phyloP scores from a whole-genome alignment of 2,329 filamentous ascomycete genomes.

The Penicillium digitatum region DNA sequence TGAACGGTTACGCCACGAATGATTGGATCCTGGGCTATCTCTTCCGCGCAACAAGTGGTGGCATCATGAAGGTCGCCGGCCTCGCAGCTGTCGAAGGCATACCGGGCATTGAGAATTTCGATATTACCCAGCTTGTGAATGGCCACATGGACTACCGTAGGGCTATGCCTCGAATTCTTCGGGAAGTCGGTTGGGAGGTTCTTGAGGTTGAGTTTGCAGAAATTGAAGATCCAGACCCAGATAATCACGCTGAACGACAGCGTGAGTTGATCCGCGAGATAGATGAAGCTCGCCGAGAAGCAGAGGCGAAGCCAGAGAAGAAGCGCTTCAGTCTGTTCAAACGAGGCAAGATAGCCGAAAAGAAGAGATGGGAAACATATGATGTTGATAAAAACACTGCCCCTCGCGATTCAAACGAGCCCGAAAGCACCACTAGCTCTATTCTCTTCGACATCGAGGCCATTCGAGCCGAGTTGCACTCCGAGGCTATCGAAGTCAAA shows the following conservation, averaged over 20 bases:
- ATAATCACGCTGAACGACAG: slow-evolving; percentile 82
- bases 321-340: slow-evolving; percentile 74
- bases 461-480: slow-evolving; percentile 78
- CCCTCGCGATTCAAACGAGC: slow-evolving; percentile 25
- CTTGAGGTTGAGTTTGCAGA: slow-evolving; percentile 92
- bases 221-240: slow-evolving; percentile 95
- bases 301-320: slow-evolving; percentile 74
- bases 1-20: slow-evolving; percentile 90
- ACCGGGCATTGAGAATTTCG: slow-evolving; percentile 81
- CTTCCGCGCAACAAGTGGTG: slow-evolving; percentile 89
- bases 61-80: slow-evolving; percentile 83
- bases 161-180: slow-evolving; percentile 82
- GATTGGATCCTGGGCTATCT: slow-evolving; percentile 97
- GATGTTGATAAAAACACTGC: slow-evolving; percentile 56
- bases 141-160: slow-evolving; percentile 96
- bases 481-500: slow-evolving; percentile 65
- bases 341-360: slow-evolving; percentile 67
- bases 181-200: slow-evolving; percentile 85
- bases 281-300: slow-evolving; percentile 82
- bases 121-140: slow-evolving; percentile 78
- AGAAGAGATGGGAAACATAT: slow-evolving; percentile 92
- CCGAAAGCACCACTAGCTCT: slow-evolving; percentile 35
- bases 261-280: slow-evolving; percentile 94
- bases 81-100: slow-evolving; percentile 70
- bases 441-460: slow-evolving; percentile 95